Base-by-base conservation (phyloP, 2,329 filamentous ascomycete genomes). In the Coleophoma cylindrospora region DNA sequence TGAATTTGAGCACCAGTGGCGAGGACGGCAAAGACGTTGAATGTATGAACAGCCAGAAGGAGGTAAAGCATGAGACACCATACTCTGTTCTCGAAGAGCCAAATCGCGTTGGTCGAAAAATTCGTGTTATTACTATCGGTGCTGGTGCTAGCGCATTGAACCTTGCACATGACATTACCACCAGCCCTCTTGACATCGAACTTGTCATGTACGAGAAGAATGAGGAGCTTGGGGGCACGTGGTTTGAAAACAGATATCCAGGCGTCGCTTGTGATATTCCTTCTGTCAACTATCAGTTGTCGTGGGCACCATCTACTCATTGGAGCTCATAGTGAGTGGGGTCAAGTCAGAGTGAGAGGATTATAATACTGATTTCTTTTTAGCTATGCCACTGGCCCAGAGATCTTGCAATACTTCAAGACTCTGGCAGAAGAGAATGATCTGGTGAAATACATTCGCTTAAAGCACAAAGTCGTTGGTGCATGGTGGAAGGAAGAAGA, bases 181-280 rank as follows among this genome's bases (percentile, higher is more conserved):
- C 34, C 36, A 43, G 33, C 15, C 40, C 33, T 14, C 34, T 54
- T 19, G 33, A 54, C 33, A 68, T 76, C 14, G 72, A 75, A 27
- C 68, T 70, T 53, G 62, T 69, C 11, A 68, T 75, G 5, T 75
- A 74, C 47, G 72, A 74, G 58, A 73, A 74, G 60, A 74, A 74
- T 47, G 51, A 59, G 5, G 67, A 70, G 40, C 59, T 74, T 32
- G 67, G 76, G 19, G 79, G 79, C 3, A 81, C 78, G 0, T 82
- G 79, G 78, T 70, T 71, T 53, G 78, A 81, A 60, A 81, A 80
- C 59, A 49, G 51, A 68, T 83, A 82, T 54, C 79, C 79, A 0
- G 78, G 78, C 12, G 80, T 76, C 55, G 70, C 71, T 48, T 81
- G 77, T 34, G 54, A 57, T 45, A 57, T 55, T 34, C 54, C 51